phyloP scores from a whole-genome alignment of 2,329 filamentous ascomycete species.

The Sphaerostilbella broomeana region DNA sequence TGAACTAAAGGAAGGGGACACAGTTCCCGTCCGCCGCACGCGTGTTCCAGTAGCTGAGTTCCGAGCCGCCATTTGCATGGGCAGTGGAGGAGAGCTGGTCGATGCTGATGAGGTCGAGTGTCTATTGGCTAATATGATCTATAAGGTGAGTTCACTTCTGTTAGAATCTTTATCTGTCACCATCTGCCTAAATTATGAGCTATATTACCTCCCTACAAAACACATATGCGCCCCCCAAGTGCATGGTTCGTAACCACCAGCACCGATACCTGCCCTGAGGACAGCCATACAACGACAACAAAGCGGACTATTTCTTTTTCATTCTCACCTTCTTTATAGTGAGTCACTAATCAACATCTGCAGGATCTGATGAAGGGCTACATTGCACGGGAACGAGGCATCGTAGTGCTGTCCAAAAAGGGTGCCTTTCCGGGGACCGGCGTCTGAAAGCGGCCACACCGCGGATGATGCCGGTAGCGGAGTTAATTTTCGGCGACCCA shows the following conservation, averaged over 20 bases:
- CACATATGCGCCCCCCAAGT: too few species aligned
- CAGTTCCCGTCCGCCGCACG: constrained; percentile 59
- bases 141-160: constrained; percentile 63
- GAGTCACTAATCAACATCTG: constrained; percentile 27
- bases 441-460: constrained; percentile 35
- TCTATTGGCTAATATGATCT: constrained; percentile 91
- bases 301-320: neutral
- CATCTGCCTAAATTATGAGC: neutral
- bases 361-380: constrained; percentile 97
- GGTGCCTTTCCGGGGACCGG: constrained; percentile 92
- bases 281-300: too few species aligned
- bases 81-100: constrained; percentile 56
- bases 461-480: neutral
- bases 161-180: neutral
- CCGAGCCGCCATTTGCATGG: constrained; percentile 72
- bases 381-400: constrained; percentile 82
- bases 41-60: constrained; percentile 81
- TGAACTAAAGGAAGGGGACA: constrained; percentile 62
- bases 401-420: constrained; percentile 87
- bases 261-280: too few species aligned
- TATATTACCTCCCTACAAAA: too few species aligned
- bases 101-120: constrained; percentile 95
- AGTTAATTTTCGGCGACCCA: too few species aligned
- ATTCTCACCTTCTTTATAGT: constrained; percentile 14
- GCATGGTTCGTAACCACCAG: too few species aligned